phyloP scores from a whole-genome alignment of 495 filamentous ascomycete species.

The Arthonia radiata region DNA sequence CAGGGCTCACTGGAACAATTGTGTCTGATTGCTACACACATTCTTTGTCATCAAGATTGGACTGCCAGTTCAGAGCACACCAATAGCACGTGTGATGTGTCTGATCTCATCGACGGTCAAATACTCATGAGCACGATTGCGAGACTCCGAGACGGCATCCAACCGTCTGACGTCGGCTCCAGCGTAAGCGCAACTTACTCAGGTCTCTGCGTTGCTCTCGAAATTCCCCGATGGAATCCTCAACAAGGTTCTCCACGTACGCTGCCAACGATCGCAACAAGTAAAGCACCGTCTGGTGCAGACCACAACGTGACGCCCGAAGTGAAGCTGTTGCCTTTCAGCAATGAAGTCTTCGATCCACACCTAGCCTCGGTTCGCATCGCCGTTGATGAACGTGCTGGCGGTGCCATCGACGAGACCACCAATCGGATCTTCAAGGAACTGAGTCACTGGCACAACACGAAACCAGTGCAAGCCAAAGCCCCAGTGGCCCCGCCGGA shows the following conservation, averaged over 20 bases:
- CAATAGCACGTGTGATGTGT: too few relatives aligned
- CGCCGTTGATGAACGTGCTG: constrained; percentile 12
- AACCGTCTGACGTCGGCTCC: constrained; percentile 9
- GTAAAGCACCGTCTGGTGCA: too few relatives aligned
- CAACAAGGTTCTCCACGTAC: too few relatives aligned
- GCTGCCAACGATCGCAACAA: too few relatives aligned
- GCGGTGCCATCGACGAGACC: too few relatives aligned
- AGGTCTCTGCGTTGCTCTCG: constrained; percentile 6
- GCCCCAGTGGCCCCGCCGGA: constrained; percentile 7
- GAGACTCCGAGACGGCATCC: constrained; percentile 7
- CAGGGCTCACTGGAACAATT: too few relatives aligned
- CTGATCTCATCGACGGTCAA: too few relatives aligned
- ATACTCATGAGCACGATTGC: too few relatives aligned
- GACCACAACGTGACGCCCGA: constrained; percentile 5
- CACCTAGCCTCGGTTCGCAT: constrained; percentile 30
- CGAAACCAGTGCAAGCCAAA: constrained; percentile 19
- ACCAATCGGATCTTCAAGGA: constrained; percentile 25
- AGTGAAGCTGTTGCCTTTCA: constrained; percentile 29
- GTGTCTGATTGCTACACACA: too few relatives aligned
- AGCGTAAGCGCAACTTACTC: constrained; percentile 1
- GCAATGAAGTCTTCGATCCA: constrained; percentile 29
- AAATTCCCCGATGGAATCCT: background rate
- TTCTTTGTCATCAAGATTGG: too few relatives aligned
- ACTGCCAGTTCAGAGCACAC: too few relatives aligned
- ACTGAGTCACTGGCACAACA: constrained; percentile 39